Evolutionary conservation across 2,329 filamentous ascomycete species (phyloP).

Genomic region (Tympanopsis confertula): DNA sequence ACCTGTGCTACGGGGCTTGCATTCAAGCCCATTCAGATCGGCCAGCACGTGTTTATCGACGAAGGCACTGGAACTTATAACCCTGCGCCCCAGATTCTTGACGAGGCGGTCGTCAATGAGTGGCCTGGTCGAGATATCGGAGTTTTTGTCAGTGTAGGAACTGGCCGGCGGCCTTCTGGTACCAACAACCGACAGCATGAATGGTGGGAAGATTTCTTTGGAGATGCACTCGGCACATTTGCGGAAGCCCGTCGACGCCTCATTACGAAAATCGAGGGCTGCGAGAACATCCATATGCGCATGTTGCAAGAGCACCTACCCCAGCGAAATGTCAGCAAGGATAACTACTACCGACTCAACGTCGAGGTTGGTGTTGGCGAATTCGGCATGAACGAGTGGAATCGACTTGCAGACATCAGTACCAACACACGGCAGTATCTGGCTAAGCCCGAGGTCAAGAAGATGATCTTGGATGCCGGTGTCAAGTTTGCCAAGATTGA

Average conservation of each 20-base stretch:
- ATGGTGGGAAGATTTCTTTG: constrained; percentile 91
- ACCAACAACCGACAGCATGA: constrained; percentile 61
- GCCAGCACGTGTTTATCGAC: constrained; percentile 87
- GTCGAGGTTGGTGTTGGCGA: constrained; percentile 93
- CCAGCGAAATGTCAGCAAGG: constrained; percentile 68
- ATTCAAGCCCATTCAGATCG: constrained; percentile 91
- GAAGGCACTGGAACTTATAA: constrained; percentile 89
- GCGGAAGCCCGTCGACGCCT: constrained; percentile 77
- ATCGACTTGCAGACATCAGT: constrained; percentile 85
- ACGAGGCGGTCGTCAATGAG: constrained; percentile 84
- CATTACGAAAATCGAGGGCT: constrained; percentile 88
- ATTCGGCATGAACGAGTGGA: constrained; percentile 98
- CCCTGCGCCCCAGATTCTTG: constrained; percentile 70
- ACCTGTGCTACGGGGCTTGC: constrained; percentile 82
- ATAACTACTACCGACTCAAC: constrained; percentile 93
- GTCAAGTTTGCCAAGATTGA: constrained; percentile 76
- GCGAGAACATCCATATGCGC: constrained; percentile 76
- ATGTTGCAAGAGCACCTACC: constrained; percentile 72
- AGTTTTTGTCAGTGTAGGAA: constrained; percentile 88
- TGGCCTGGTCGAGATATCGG: constrained; percentile 91
- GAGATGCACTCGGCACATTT: constrained; percentile 46
- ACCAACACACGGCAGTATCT: constrained; percentile 83
- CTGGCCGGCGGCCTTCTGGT: constrained; percentile 63
- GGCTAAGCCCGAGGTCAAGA: constrained; percentile 59
- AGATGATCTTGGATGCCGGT: constrained; percentile 65